Conservation (phyloP, 306 rosid species). For the Vicia faba region DNA sequence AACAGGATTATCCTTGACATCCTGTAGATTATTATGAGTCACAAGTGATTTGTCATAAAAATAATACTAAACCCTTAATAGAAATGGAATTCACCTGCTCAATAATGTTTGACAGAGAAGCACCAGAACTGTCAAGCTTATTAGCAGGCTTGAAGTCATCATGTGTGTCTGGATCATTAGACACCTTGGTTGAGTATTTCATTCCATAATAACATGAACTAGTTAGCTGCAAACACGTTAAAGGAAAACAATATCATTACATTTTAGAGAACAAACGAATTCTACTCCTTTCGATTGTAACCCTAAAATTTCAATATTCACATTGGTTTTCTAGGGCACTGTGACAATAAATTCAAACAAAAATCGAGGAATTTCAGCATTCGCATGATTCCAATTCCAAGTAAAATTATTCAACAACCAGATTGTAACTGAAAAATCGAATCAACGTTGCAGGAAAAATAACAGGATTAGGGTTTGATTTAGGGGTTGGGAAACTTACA, state of each 20-base stretch:
- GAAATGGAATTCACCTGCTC: constrained; percentile 86
- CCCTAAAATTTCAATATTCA: not conserved
- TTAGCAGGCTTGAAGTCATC: constrained; percentile 86
- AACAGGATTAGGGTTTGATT: not conserved
- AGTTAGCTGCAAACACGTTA: constrained; percentile 46
- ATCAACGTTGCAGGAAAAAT: not conserved
- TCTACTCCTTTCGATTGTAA: not conserved
- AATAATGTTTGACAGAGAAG: constrained; percentile 64
- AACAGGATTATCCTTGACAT: constrained; percentile 74
- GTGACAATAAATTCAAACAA: too few species aligned
- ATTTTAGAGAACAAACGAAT: not conserved
- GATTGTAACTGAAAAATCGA: not conserved
- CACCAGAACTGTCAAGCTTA: constrained; percentile 53
- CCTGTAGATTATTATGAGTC: constrained; percentile 46
- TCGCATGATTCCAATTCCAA: not conserved
- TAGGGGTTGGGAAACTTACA: constrained; percentile 13
- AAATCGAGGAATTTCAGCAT: not conserved
- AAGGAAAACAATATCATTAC: constrained; percentile 27
- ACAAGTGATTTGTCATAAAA: not conserved
- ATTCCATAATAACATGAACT: constrained; percentile 48
- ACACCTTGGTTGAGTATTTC: constrained; percentile 52
- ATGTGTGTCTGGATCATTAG: constrained; percentile 76
- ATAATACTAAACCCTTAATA: too few species aligned
- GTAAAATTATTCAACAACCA: not conserved
- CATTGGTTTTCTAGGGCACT: too few species aligned